phyloP scores from a whole-genome alignment of 345 rosid genomes.

The Heritiera fomes region DNA sequence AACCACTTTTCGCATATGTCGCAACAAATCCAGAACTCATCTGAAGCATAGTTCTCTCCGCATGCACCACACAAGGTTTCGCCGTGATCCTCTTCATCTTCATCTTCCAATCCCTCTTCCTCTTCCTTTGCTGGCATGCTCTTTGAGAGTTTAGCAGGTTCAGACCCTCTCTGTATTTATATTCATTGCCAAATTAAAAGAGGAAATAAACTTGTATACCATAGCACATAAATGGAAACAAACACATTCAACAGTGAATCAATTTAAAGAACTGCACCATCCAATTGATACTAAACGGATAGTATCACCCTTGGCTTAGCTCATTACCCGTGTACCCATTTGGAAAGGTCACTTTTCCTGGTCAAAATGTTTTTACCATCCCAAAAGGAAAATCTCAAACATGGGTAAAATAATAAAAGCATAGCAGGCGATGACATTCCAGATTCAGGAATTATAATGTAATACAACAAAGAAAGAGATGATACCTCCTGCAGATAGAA shows the following conservation, averaged over 20 bases:
- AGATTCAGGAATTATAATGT: neutral
- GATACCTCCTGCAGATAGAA: neutral
- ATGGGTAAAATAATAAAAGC: neutral
- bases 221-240: neutral
- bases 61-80: constrained; percentile 83
- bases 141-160: constrained; percentile 47
- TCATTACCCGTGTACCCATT: neutral
- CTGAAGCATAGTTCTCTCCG: constrained; percentile 68
- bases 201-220: neutral
- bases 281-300: neutral
- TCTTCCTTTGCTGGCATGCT: constrained; percentile 41
- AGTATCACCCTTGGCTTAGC: neutral
- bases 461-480: neutral
- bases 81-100: constrained; percentile 60
- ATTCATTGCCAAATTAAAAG: neutral
- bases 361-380: neutral
- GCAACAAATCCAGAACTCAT: constrained; percentile 87
- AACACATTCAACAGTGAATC: constrained; percentile 4
- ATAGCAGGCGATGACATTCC: neutral
- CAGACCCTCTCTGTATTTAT: constrained; percentile 52
- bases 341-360: neutral
- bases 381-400: neutral
- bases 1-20: constrained; percentile 88
- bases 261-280: neutral
- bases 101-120: constrained; percentile 51